phyloP scores from a whole-genome alignment of 192 early-diverging fungal genomes.

The Coemansia sp. region DNA sequence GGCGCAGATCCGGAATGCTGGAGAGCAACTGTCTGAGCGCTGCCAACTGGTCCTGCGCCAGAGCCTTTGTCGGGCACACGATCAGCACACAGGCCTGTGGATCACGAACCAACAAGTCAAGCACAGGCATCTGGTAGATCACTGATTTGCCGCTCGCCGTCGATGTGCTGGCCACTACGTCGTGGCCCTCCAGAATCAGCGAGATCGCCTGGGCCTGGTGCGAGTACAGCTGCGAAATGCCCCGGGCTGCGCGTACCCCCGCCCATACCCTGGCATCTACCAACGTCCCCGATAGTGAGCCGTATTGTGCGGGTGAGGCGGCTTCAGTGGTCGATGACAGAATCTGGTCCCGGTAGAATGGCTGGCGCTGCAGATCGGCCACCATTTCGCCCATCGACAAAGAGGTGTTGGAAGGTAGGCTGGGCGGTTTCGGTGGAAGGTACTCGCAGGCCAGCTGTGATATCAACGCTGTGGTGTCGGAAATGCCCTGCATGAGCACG shows the following conservation, averaged over 20 bases:
- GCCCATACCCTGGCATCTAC: constrained; percentile 1
- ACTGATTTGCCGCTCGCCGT: constrained; percentile 82
- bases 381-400: constrained; percentile 5
- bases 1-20: constrained; percentile 14
- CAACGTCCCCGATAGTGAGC: background rate
- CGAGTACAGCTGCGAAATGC: constrained; percentile 27
- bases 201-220: constrained; percentile 73
- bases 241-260: background rate
- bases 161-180: constrained; percentile 67
- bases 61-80: constrained; percentile 79
- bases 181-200: constrained; percentile 19
- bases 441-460: background rate
- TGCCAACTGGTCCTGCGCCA: constrained; percentile 74
- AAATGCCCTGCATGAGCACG: background rate
- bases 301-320: constrained; percentile 8
- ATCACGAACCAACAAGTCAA: constrained; percentile 55
- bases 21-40: constrained; percentile 44
- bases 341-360: constrained; percentile 5
- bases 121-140: constrained; percentile 70
- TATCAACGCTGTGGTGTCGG: too few species aligned
- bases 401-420: too few species aligned
- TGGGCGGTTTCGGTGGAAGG: background rate
- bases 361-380: background rate
- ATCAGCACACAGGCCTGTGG: constrained; percentile 50
- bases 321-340: background rate